Base-by-base conservation (phyloP, 2,329 filamentous ascomycete genomes). In the Chrysoporthe deuterocubensis region DNA sequence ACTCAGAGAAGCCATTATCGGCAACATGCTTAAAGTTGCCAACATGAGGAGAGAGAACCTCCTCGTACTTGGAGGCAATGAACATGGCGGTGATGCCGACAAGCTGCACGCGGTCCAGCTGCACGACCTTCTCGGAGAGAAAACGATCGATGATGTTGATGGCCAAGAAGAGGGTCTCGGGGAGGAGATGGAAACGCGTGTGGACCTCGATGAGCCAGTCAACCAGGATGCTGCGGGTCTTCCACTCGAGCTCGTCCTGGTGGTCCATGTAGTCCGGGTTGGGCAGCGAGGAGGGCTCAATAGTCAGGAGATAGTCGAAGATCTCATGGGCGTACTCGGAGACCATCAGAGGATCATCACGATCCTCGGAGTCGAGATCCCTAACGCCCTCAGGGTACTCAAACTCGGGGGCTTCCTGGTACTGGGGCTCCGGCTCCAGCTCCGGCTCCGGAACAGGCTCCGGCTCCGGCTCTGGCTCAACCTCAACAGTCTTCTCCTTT, bases 1-100 rank as follows among this genome's bases (percentile, higher is more conserved):
- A 89, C 79, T 97, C 95, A 4, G 90, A 92, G 81, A 98, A 99
- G 67, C 95, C 96, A 79, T 98, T 94, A 76, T 99, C 96, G 76
- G 96, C 94, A 74, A 99, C 94, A 75, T 97, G 93, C 74, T 92
- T 92, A 85, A 99, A 99, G 85, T 97, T 97, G 78, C 92, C 91
- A 50, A 99, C 94, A 74, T 98, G 95, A 58, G 96, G 96, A 13
- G 96, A 98, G 62, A 99, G 87, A 62, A 99, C 94, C 79, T 99
- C 96, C 81, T 99, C 95, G 78, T 98, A 99, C 83, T 99, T 99
- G 76, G 95, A 96, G 14, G 96, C 96, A 76, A 98, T 97, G 84
- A 98, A 98, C 96, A 99, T 98, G 79, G 95, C 96, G 34, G 96
- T 97, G 75, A 98, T 94, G 76, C 96, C 96, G 68, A 99, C 96